Evolutionary conservation across 345 rosid species (phyloP).

Genomic region (Populus euphratica): DNA sequence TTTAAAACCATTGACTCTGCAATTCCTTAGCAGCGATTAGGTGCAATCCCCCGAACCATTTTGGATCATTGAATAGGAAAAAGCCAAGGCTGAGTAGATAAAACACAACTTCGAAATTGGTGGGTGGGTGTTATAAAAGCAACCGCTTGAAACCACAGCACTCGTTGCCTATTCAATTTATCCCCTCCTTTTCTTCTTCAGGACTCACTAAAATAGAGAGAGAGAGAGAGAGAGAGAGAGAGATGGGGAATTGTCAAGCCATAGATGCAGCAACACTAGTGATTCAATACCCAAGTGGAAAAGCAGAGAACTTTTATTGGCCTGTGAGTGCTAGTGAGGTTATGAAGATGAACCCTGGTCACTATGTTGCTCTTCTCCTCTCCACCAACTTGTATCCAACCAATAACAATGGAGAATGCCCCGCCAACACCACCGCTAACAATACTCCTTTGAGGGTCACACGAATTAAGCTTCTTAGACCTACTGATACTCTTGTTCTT

Average conservation of each 20-base stretch:
- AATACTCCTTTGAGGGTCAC: conserved; percentile 57
- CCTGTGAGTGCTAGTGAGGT: conserved; percentile 61
- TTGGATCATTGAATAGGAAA: conserved; percentile 4
- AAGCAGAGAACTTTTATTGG: conserved; percentile 58
- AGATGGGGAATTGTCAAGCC: conserved; percentile 95
- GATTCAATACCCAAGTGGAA: conserved; percentile 77
- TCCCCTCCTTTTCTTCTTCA: background rate
- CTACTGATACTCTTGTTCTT: conserved; percentile 68
- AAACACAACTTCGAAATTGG: conserved; percentile 4
- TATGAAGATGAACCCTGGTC: conserved; percentile 85
- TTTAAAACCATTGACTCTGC: too few species aligned
- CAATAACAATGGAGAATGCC: conserved; percentile 6
- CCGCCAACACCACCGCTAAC: background rate
- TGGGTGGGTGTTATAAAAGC: conserved; percentile 44
- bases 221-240: background rate
- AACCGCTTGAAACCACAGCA: background rate
- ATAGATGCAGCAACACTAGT: conserved; percentile 71
- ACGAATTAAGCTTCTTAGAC: conserved; percentile 86
- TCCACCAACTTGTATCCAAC: conserved; percentile 59
- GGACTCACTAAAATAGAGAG: too few species aligned
- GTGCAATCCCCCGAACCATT: too few species aligned
- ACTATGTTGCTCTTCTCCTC: conserved; percentile 85
- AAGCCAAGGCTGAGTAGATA: background rate
- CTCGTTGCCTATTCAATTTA: conserved; percentile 7
- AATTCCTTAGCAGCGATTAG: too few species aligned